These are phyloP conservation scores for Isabelozyma pseudorhagii DNA, from an alignment of 805 yeast genomes.

Conservation along the genomic window DNA sequence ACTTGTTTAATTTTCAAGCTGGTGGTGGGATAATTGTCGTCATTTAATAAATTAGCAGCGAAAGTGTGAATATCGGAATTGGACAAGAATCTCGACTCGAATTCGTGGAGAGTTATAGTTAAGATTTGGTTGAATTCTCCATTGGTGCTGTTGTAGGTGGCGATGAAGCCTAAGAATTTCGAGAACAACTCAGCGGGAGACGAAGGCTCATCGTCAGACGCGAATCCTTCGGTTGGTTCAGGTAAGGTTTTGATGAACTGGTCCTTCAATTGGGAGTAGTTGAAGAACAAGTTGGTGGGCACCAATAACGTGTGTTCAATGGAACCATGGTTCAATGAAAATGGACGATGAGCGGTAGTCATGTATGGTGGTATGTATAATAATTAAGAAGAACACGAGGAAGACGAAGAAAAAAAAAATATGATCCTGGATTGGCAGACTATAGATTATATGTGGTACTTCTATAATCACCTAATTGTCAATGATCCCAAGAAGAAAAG, in stretches of 20 bases:
- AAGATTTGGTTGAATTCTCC: constrained; percentile 70
- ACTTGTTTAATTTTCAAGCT: constrained; percentile 65
- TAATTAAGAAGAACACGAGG: not conserved
- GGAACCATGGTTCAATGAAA: constrained; percentile 78
- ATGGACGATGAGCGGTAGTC: constrained; percentile 56
- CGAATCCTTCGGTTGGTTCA: constrained; percentile 76
- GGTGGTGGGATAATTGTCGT: constrained; percentile 60
- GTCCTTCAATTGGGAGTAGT: constrained; percentile 83
- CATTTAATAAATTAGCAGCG: constrained; percentile 64
- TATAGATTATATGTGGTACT: not conserved
- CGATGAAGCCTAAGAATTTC: constrained; percentile 74
- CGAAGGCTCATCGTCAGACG: constrained; percentile 84
- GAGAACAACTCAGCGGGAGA: constrained; percentile 83
- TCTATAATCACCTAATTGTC: not conserved
- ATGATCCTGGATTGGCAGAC: too few species aligned
- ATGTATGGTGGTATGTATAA: constrained; percentile 2
- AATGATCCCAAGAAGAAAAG: not conserved
- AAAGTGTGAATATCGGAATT: constrained; percentile 79
- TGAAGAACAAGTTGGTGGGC: constrained; percentile 75
- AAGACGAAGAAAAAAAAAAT: not conserved
- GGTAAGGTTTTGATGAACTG: constrained; percentile 80
- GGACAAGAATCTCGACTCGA: constrained; percentile 70
- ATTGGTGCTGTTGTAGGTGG: constrained; percentile 43
- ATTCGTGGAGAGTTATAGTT: constrained; percentile 70
- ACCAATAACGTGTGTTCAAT: constrained; percentile 86